Base-by-base conservation (phyloP, 192 early-diverging fungal genomes). In the Coemansia sp. region DNA sequence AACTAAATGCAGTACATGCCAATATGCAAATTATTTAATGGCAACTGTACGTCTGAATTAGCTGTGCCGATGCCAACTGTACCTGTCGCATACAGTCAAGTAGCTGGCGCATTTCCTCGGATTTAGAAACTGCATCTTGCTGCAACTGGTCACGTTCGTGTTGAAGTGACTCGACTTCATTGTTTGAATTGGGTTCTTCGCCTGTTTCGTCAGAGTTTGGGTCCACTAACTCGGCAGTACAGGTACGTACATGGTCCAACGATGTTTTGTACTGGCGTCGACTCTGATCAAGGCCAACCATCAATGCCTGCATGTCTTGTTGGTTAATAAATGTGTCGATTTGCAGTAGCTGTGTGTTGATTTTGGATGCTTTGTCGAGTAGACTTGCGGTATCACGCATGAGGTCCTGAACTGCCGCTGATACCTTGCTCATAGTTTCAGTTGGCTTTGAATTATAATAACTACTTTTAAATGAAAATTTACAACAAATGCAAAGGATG, bases 301-400 rank as follows among this genome's bases (percentile, higher is more conserved):
- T 56, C 46, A 69, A 58, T 34, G 56, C 11, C 23, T 23, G 42
- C 0, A 66, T 63, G 14, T 65, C 49, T 20, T 62, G 36, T 17
- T 47, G 51, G 28, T 61, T 53, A 21, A 63, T 42, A 63, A 73
- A 72, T 8, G 76, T 54, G 48, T 78, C 76, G 46, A 78, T 68
- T 15, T 78, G 76, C 23, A 78, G 17, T 12, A 78, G 37, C 28
- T 68, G 66, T 10, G 70, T 51, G 42, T 78, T 78, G 15, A 78
- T 60, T 47, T 69, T 78, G 53, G 52, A 48, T 54, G 76, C 76
- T 47, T 78, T 70, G 47, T 78, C 76, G 23, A 78, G 66, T 8
- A 78, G 60, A 10, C 59, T 59, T 4, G 70, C 76, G 21, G 76
- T 66, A 40, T 78, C 76, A 23, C 76, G 76, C 76, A 78, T 78